A percentile compares a stretch with the other conserved stretches of the same genome.
Conservation (phyloP, 2,329 filamentous ascomycete species). For the Arthrobotrys sphaeroides region DNA sequence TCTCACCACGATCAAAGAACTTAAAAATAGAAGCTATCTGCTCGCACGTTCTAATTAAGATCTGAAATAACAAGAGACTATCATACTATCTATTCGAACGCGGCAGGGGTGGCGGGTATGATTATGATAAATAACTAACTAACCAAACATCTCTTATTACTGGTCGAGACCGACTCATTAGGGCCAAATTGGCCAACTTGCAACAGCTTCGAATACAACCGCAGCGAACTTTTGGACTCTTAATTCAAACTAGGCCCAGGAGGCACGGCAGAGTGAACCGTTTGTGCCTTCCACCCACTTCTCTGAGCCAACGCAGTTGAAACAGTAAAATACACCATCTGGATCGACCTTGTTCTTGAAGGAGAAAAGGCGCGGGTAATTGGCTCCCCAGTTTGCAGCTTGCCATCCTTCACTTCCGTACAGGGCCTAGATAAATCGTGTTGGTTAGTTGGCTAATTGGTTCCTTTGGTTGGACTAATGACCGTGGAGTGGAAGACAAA, state of each 20-base stretch:
- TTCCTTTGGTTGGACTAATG: constrained; percentile 35
- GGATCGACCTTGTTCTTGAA: constrained; percentile 61
- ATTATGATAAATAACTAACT: no score
- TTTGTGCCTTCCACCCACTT: constrained; percentile 41
- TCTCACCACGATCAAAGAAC: no score
- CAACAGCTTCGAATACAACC: no score
- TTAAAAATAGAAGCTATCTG: no score
- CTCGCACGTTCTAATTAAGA: no score
- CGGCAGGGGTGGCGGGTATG: no score
- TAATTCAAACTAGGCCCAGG: constrained; percentile 30
- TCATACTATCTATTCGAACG: no score
- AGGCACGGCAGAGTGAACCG: constrained; percentile 32
- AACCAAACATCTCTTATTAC: no score
- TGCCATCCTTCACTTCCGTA: constrained; percentile 54
- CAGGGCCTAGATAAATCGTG: constrained; percentile 6
- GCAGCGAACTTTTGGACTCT: no score
- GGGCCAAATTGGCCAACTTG: no score
- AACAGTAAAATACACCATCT: constrained; percentile 60
- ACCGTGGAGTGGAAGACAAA: constrained; percentile 58
- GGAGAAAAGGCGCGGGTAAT: constrained; percentile 59
- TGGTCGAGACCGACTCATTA: no score
- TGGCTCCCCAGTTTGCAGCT: constrained; percentile 62
- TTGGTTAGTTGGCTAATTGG: constrained; percentile 50
- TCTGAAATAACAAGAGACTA: no score
- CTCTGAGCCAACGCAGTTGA: constrained; percentile 62